A percentile compares a stretch with the other conserved stretches of the same genome.
Evolutionary conservation across 2,329 filamentous ascomycete species (phyloP).

Genomic region (Pestalotiopsis sp.): DNA sequence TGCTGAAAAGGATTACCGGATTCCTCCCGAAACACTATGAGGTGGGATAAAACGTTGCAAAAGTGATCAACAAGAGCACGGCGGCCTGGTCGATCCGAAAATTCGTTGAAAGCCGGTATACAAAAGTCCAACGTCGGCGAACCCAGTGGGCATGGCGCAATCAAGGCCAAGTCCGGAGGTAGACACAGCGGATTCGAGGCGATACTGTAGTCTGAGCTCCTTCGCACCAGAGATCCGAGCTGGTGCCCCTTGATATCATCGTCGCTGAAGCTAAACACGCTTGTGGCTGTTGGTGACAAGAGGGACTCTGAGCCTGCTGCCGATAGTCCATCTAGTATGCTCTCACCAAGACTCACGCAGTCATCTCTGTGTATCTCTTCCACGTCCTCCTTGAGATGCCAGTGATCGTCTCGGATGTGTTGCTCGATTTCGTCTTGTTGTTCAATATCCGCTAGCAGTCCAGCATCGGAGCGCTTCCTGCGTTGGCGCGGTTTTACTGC

Average conservation of each 20-base stretch:
- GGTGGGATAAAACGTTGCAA: conserved; percentile 64
- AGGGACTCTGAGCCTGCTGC: conserved; percentile 10
- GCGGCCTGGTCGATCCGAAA: conserved; percentile 55
- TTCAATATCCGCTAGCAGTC: conserved; percentile 14
- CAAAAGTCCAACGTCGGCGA: conserved; percentile 53
- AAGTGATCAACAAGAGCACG: conserved; percentile 64
- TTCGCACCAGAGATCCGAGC: conserved; percentile 21
- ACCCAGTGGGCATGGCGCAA: conserved; percentile 38
- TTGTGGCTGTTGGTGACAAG: conserved; percentile 1
- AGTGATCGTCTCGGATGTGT: conserved; percentile 20
- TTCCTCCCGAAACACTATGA: conserved; percentile 68
- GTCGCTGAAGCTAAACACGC: conserved; percentile 31
- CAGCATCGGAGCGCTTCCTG: conserved; percentile 34
- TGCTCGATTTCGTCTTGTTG: background rate
- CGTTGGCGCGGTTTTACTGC: conserved; percentile 45
- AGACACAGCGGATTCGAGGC: conserved; percentile 27
- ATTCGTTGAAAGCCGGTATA: conserved; percentile 58
- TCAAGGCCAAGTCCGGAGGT: conserved; percentile 42
- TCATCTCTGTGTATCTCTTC: conserved; percentile 23
- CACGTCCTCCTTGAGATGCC: conserved; percentile 19
- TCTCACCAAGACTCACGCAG: conserved; percentile 24
- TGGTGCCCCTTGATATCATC: conserved; percentile 19
- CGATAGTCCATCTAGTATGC: conserved; percentile 19
- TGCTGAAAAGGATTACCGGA: conserved; percentile 65
- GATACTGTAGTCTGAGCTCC: conserved; percentile 21